Percentiles rank a stretch among this genome's conserved stretches.
phyloP scores from a whole-genome alignment of 2,329 filamentous ascomycete genomes.

The Aspergillus fructus region DNA sequence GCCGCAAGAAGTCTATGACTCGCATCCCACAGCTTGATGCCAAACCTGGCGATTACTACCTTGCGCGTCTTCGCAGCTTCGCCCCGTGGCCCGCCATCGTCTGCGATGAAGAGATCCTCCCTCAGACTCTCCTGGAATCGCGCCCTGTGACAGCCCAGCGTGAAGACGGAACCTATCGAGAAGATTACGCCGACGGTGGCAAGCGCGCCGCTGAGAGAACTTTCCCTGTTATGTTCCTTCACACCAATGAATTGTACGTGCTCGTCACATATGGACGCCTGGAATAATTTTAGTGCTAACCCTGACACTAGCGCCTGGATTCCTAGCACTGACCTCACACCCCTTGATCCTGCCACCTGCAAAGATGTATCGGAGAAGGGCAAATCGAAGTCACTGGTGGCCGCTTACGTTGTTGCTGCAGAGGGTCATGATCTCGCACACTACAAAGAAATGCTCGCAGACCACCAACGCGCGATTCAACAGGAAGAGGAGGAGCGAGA shows the following conservation, averaged over 20 bases:
- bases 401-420: constrained; percentile 76
- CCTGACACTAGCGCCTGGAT: constrained; percentile 74
- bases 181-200: constrained; percentile 82
- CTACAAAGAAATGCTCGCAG: constrained; percentile 75
- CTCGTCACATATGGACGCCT: constrained; percentile 6
- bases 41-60: constrained; percentile 86
- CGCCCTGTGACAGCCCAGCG: constrained; percentile 83
- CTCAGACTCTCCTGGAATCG: constrained; percentile 69
- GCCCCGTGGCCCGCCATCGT: constrained; percentile 93
- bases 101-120: constrained; percentile 92
- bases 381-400: constrained; percentile 78
- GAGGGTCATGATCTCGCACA: constrained; percentile 74
- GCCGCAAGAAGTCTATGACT: constrained; percentile 77
- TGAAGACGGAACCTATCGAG: constrained; percentile 80
- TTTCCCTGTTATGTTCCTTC: constrained; percentile 92
- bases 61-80: constrained; percentile 91
- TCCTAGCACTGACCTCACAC: constrained; percentile 75
- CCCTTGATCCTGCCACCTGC: constrained; percentile 72
- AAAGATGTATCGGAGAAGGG: constrained; percentile 64
- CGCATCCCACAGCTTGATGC: constrained; percentile 73
- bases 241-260: constrained; percentile 95
- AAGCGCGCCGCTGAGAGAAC: constrained; percentile 82
- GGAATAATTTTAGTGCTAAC: constrained; percentile 14
- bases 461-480: constrained; percentile 57
- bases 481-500: constrained; percentile 65